Conservation (phyloP, 148 eudicot genomes). For the Fagopyrum homotropicum region DNA sequence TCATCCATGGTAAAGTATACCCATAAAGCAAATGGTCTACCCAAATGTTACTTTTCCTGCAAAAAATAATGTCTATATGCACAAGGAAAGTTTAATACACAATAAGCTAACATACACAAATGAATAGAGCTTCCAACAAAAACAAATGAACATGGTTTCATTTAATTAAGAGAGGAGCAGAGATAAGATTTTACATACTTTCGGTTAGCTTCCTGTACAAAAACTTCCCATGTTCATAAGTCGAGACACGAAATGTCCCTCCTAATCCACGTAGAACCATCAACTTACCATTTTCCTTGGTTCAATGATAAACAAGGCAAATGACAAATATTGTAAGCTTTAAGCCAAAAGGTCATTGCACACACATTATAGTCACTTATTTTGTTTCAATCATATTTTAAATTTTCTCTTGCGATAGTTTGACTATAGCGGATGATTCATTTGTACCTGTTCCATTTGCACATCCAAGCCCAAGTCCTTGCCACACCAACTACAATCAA, state of each 20-base stretch:
- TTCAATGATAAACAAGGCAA: neutral
- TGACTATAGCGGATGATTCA: too few species aligned
- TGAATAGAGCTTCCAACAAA: neutral
- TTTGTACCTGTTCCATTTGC: neutral
- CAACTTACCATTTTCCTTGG: slow-evolving; percentile 41
- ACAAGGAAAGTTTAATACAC: neutral
- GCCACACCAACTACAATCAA: slow-evolving; percentile 64
- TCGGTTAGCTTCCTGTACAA: neutral
- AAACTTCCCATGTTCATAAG: slow-evolving; percentile 77
- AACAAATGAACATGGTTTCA: neutral
- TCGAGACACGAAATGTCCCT: slow-evolving; percentile 90
- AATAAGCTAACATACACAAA: neutral
- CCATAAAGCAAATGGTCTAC: slow-evolving; percentile 92
- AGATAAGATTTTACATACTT: neutral
- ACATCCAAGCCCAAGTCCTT: slow-evolving; percentile 88
- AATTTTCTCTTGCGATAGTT: too few species aligned
- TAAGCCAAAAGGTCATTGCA: too few species aligned
- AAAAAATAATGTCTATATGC: neutral
- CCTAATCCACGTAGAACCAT: slow-evolving; percentile 78
- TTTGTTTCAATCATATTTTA: too few species aligned
- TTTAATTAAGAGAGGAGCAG: neutral
- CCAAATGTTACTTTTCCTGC: slow-evolving; percentile 71
- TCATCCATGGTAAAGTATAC: slow-evolving; percentile 94
- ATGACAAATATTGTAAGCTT: neutral
- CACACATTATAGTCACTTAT: too few species aligned